Conservation (phyloP, 768 basidiomycete species). For the Suillus fuscotomentosus region DNA sequence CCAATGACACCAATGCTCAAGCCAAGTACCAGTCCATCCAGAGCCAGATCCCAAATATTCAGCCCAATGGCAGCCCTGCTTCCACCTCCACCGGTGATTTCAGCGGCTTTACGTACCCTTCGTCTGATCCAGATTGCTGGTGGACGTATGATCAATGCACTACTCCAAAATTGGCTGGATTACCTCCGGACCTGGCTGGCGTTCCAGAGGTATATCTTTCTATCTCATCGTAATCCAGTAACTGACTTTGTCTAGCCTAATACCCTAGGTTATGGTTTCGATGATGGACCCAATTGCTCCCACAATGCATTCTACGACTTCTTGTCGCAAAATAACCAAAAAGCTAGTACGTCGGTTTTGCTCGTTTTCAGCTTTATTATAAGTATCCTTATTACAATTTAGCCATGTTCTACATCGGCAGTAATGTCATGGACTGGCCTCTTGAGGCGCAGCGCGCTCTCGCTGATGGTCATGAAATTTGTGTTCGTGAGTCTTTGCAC, state of each 20-base stretch:
- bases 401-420: constrained; percentile 67
- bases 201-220: constrained; percentile 43
- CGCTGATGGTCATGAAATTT: constrained; percentile 59
- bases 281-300: constrained; percentile 65
- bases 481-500: constrained; percentile 47
- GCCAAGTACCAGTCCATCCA: constrained; percentile 44
- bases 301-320: constrained; percentile 64
- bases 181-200: constrained; percentile 43
- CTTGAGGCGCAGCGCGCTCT: constrained; percentile 53
- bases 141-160: constrained; percentile 40
- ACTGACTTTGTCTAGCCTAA: constrained; percentile 35
- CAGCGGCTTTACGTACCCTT: constrained; percentile 32
- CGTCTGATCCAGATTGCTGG: constrained; percentile 51
- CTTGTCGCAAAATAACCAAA: constrained; percentile 50
- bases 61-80: constrained; percentile 34
- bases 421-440: constrained; percentile 56
- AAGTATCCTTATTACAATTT: not conserved
- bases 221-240: not conserved
- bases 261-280: constrained; percentile 60
- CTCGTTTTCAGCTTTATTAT: not conserved
- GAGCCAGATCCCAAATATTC: constrained; percentile 45
- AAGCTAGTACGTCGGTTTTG: constrained; percentile 47
- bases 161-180: constrained; percentile 43
- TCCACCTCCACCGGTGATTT: constrained; percentile 28
- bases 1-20: constrained; percentile 41